Evolutionary conservation across 768 basidiomycete species (phyloP), one percentile per base, ranked within the genome.

Genomic region (Termitomyces sp.): DNA sequence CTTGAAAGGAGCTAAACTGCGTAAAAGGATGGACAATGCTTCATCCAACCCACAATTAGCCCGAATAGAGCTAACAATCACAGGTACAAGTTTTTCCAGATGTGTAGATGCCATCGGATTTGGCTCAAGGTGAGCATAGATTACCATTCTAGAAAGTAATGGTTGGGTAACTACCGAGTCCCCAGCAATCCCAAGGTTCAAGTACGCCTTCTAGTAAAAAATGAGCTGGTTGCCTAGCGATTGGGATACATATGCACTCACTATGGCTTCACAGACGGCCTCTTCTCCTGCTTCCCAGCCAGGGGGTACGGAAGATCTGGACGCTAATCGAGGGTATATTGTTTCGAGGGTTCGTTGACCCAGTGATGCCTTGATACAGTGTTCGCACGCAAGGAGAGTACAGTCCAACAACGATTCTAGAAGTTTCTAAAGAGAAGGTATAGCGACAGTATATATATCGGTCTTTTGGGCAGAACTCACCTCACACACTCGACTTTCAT

Each of bases 41-140:
- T 87, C 85, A 63, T 88, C 87, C 20, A 89, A 67, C 3, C 79
- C 74, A 32, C 72, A 64, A 62, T 83, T 84, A 6, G 78, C 69
- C 65, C 85, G 82, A 23, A 91, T 68, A 2, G 81, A 81, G 14
- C 75, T 67, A 28, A 86, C 60, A 18, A 87, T 61, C 4, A 78
- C 61, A 0, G 76, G 78, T n/a, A 77, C 65, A 32, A 83, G 56
- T 32, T 72, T 68, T 0, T 67, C 54, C 3, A 80, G 64, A 41
- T 60, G 59, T 14, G 53, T 36, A 20, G 68, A 49, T 36, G 69
- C 62, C 7, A 58, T 50, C 0, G 65, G 57, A 3, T 56, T 28
- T 5, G 58, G 52, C 3, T 66, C 56, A 13, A 65, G 66, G 60
- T 81, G 75, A 5, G 81, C 75, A 33, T 76, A 63, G 38, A 77